Evolutionary conservation across 805 yeast genomes (phyloP), one percentile per base, ranked within the genome.

Genomic region (Nakazawaea holstii): DNA sequence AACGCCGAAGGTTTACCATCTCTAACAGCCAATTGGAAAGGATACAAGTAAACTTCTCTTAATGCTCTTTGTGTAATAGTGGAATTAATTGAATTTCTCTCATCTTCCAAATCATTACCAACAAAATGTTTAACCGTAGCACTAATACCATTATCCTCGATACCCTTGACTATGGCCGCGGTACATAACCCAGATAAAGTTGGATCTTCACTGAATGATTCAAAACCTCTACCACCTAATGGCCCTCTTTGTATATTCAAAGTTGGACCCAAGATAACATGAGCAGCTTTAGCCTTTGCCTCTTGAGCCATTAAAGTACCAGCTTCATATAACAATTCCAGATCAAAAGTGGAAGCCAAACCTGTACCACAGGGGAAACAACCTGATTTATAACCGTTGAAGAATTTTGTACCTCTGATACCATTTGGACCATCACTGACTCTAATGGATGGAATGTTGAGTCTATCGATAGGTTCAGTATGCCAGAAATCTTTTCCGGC

Each of bases 51-150:
- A 46, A 82, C 73, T 60, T 82, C 87, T 56, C 87, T 71, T 50
- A 82, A 64, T 3, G 87, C 87, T 56, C 87, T 66, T 55, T 77
- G 79, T 1, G 82, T 66, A 43, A 82, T 64, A 20, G 73, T 59
- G 6, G 80, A 64, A 57, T 79, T 72, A 33, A 75, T 70, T 3
- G 70, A 61, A 47, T 60, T 65, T 49, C 87, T 64, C 48, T 76
- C 76, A 48, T 78, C 73, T 57, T 82, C 87, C 58, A 72, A 74
- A 55, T 82, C 87, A 52, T 82, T 82, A 58, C 82, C 73, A 17
- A 78, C 83, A 59, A 61, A 82, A 60, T 82, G 87, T 62, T 82
- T 82, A 55, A 80, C 66, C 32, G 81, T 73, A 8, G 85, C 83
- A 42, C 72, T 70, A 37, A 81, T 65, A 40, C 74, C 70, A 41